Conservation (phyloP, 495 filamentous ascomycete genomes). For the Penicillium coffeae region DNA sequence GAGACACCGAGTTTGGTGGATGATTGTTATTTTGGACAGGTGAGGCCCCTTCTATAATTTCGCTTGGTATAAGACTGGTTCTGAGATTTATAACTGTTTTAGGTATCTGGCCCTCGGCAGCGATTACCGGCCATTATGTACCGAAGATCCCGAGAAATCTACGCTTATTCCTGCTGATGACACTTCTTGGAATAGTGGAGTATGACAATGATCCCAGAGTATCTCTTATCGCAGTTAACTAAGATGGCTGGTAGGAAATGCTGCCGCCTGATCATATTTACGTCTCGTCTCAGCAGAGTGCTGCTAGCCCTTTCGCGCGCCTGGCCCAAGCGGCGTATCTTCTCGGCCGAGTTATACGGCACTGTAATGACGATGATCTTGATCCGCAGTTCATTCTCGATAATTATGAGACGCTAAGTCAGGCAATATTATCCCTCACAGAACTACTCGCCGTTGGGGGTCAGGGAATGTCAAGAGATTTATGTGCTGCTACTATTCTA, state of each 20-base stretch:
- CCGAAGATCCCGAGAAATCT: not conserved
- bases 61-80: not conserved
- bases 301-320: not conserved
- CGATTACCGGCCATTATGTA: not conserved
- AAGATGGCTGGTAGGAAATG: not conserved
- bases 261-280: not conserved
- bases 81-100: not conserved
- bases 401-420: not conserved
- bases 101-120: not conserved
- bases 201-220: no score
- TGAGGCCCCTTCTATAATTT: not conserved
- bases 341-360: not conserved
- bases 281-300: not conserved
- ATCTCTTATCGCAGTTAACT: not conserved
- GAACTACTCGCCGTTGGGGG: not conserved
- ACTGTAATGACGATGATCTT: not conserved
- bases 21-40: not conserved
- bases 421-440: not conserved
- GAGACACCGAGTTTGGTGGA: slow-evolving; percentile 1
- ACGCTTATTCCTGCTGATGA: not conserved
- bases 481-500: not conserved
- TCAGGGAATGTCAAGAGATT: not conserved
- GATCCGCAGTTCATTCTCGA: not conserved
- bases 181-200: not conserved
- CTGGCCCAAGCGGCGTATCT: not conserved